Evolutionary conservation across 2,329 filamentous ascomycete species (phyloP), one percentile per base, ranked within the genome.

Genomic region (Fonsecaea pedrosoi): DNA sequence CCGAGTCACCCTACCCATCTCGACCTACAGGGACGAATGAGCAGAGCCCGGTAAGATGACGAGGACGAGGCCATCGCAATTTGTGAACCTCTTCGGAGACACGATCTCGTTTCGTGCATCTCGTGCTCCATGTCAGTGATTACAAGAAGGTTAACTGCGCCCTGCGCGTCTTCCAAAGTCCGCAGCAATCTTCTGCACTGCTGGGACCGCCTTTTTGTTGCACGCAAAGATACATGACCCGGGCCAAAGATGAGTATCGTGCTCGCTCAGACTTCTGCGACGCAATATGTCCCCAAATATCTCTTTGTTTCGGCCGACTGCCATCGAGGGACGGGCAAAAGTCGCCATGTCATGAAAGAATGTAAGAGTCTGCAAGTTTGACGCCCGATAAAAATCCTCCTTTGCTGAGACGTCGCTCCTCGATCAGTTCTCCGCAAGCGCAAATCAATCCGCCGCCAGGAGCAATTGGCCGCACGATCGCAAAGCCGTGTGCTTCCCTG

Each of bases 301-400:
- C 64, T 66, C 37, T 66, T 66, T 37, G 21, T 66, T 54, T 66
- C 59, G 8, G 59, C 54, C n/a, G 54, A 62, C 21, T 18, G 50
- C 15, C 59, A 66, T 18, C 54, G 53, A n/a, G 64, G 64, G 12
- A 57, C 59, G n/a, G 35, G 45, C 45, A 66, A 66, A 59, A 62
- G 50, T 45, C 53, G 64, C 3, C 64, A 66, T 60, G 64, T 66
- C 38, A 66, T 66, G 64, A 66, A 66, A 62, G 64, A 66, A 50
- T 66, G 62, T 64, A 55, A 64, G 62, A 34, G 5, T 9, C 25
- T 18, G 40, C 18, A 18, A 13, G n/a, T 37, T 37, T 13, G 13
- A 34, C 30, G n/a, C 18, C 9, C 7, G 32, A 18, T 32, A 32
- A 32, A 32, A 15, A 30, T 21, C 13, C 21, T 42, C 30, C n/a